A percentile compares a stretch with the other conserved stretches of the same genome.
phyloP scores from a whole-genome alignment of 2,329 filamentous ascomycete genomes.

The Monosporascus sp. region DNA sequence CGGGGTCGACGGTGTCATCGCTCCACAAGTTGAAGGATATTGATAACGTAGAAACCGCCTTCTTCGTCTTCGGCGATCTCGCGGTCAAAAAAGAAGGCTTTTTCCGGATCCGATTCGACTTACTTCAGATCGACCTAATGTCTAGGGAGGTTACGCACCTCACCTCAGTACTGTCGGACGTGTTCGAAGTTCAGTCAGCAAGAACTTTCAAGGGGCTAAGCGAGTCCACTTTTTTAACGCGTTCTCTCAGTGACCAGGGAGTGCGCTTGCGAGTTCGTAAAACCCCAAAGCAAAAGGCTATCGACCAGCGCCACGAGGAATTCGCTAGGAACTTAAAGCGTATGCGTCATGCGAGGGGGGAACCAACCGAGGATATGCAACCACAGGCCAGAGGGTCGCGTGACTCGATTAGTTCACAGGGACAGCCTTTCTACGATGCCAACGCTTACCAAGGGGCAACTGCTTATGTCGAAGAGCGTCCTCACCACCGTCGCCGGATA shows the following conservation, averaged over 20 bases:
- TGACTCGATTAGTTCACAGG: background rate
- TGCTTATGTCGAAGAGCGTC: background rate
- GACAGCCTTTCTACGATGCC: background rate
- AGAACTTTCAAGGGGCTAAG: constrained; percentile 76
- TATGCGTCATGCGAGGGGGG: background rate
- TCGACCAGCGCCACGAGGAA: constrained; percentile 37
- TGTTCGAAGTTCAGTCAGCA: constrained; percentile 59
- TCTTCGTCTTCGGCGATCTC: constrained; percentile 87
- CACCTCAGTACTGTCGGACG: constrained; percentile 34
- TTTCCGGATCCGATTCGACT: constrained; percentile 68
- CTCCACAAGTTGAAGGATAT: constrained; percentile 76
- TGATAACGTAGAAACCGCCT: constrained; percentile 71
- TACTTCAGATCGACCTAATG: constrained; percentile 59
- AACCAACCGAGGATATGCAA: background rate
- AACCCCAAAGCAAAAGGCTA: constrained; percentile 60
- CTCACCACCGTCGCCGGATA: background rate
- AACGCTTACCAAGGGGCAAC: background rate
- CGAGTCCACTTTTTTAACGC: constrained; percentile 75
- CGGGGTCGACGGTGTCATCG: constrained; percentile 73
- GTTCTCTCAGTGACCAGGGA: constrained; percentile 81
- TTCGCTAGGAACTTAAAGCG: constrained; percentile 17
- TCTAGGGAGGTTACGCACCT: constrained; percentile 16
- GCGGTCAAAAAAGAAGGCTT: constrained; percentile 70
- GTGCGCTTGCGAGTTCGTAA: constrained; percentile 78
- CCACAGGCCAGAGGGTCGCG: background rate